Evolutionary conservation across 306 rosid species (phyloP).

Genomic region (Cucumis cinereus): DNA sequence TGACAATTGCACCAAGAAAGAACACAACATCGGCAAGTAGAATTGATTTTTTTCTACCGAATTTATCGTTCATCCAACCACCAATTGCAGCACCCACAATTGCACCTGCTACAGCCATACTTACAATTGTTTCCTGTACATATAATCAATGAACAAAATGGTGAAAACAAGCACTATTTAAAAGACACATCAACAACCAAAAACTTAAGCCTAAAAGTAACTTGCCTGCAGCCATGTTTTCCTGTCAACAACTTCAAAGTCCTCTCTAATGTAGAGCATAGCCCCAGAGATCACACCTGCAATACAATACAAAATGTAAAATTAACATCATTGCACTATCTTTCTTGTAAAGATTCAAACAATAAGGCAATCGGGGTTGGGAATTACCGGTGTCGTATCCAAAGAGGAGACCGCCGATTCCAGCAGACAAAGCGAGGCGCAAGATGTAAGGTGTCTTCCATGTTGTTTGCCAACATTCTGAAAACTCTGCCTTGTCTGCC

Average conservation of each 20-base stretch:
- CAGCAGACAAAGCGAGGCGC: slow-evolving; percentile 81
- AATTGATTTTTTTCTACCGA: slow-evolving; percentile 55
- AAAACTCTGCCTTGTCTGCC: slow-evolving; percentile 33
- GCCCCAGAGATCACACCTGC: slow-evolving; percentile 93
- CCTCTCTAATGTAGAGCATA: slow-evolving; percentile 63
- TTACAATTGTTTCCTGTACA: slow-evolving; percentile 67
- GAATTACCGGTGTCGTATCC: slow-evolving; percentile 73
- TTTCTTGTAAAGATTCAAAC: background rate
- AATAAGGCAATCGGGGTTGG: background rate
- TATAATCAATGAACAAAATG: background rate
- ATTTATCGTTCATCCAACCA: slow-evolving; percentile 65
- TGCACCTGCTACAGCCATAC: slow-evolving; percentile 85
- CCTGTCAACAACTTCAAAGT: slow-evolving; percentile 43
- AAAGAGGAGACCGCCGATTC: slow-evolving; percentile 76
- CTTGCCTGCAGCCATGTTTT: slow-evolving; percentile 69
- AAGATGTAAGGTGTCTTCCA: slow-evolving; percentile 55
- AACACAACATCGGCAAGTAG: slow-evolving; percentile 51
- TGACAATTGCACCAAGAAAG: slow-evolving; percentile 45
- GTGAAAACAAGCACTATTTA: background rate
- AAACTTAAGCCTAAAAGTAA: background rate
- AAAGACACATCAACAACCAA: background rate
- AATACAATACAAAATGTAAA: background rate
- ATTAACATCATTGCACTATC: background rate
- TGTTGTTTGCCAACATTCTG: slow-evolving; percentile 51
- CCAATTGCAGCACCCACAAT: slow-evolving; percentile 91